Percentiles rank a stretch among this genome's conserved stretches.
phyloP scores from a whole-genome alignment of 177 flowering plant genomes.

The Vitis hybrid region DNA sequence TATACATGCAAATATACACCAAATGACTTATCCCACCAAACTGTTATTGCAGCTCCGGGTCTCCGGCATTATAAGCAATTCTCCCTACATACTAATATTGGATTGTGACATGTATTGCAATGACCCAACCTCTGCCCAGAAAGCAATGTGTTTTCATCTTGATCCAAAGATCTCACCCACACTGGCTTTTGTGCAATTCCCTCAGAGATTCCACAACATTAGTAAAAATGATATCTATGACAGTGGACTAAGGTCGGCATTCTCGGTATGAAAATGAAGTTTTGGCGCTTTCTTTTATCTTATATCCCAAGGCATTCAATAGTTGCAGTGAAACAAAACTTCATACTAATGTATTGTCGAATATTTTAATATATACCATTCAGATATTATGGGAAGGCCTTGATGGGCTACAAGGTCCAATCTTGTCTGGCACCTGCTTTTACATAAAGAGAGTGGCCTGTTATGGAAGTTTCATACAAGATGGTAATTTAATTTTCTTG shows the following conservation, averaged over 20 bases:
- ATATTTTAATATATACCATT: background rate
- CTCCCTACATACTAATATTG: slow-evolving; percentile 47
- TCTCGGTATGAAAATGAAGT: slow-evolving; percentile 20
- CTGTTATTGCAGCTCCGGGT: slow-evolving; percentile 52
- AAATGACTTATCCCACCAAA: too few species aligned
- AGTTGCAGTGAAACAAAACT: too few species aligned
- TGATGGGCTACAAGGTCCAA: slow-evolving; percentile 64
- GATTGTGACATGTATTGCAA: slow-evolving; percentile 79
- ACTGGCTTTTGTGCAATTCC: slow-evolving; percentile 62
- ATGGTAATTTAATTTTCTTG: slow-evolving; percentile 10
- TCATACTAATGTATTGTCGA: too few species aligned
- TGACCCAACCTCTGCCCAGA: slow-evolving; percentile 52
- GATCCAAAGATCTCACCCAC: slow-evolving; percentile 39
- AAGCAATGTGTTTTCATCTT: slow-evolving; percentile 70
- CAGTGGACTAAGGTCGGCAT: slow-evolving; percentile 22
- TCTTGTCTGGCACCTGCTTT: slow-evolving; percentile 49
- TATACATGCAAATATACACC: background rate
- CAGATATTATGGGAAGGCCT: slow-evolving; percentile 46
- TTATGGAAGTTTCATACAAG: slow-evolving; percentile 15
- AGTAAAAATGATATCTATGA: slow-evolving; percentile 53
- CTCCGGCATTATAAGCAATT: slow-evolving; percentile 56
- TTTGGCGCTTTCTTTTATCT: background rate
- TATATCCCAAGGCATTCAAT: too few species aligned
- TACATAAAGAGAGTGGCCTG: slow-evolving; percentile 53
- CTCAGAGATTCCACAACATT: slow-evolving; percentile 54